Base-by-base conservation (phyloP, 2,329 filamentous ascomycete species). In the Trichoderma citrinoviride region DNA sequence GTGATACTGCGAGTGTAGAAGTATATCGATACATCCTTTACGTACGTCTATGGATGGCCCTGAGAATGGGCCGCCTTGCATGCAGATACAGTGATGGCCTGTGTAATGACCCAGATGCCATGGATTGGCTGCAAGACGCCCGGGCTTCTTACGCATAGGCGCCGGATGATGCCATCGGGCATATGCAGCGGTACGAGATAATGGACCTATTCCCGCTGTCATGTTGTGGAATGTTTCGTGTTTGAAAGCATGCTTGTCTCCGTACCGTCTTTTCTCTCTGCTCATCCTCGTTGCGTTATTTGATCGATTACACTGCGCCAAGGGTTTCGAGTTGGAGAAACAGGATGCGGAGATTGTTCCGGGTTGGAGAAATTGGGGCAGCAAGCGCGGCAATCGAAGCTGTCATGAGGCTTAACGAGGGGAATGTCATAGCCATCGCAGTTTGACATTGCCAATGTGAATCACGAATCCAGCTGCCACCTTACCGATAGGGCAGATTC, bases 71-170 rank as follows among this genome's bases (percentile, higher is more conserved):
- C 56, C 56, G 33, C 56, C 44, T 21, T 21, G 10, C 33, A 23
- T 60, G 44, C 29, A 43, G 57, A 44, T 52, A 27, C 37, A 27
- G 15, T 17, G 47, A 37, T 33, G 21, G 41, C 44, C 17, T 37
- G n/a, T 47, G 12, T 2, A 37, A 5, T 37, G n/a, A 23, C 19
- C 33, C 46, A 52, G 25, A 2, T 44, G 47, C 37, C 43, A 53
- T 61, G 43, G 52, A 61, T 49, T 61, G 58, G 58, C 58, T 61
- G 29, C 58, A 27, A 61, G 37, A 14, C 46, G 19, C 19, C 37
- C 46, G 23, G 27, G 40, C 25, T 43, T 44, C 47, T 29, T 37
- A 53, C 37, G 7, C n/a, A 23, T 40, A 43, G 58, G 58, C 58
- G 58, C 58, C 43, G 19, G 43, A 57, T 25, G 17, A 21, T 57